Conservation (phyloP, 2,329 filamentous ascomycete species). For the Ascocoryne sarcoides region DNA sequence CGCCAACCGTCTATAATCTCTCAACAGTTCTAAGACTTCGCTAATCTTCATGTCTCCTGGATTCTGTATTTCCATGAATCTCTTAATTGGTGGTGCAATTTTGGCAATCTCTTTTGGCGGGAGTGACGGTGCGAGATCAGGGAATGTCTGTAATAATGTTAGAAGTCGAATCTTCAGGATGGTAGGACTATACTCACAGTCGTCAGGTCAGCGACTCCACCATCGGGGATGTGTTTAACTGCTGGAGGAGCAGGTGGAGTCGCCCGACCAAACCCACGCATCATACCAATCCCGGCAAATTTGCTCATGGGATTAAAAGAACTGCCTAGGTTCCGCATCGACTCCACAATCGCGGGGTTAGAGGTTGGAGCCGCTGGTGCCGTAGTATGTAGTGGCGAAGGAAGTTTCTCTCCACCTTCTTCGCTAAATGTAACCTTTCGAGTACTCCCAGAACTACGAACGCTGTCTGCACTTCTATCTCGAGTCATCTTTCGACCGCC, state of each 20-base stretch:
- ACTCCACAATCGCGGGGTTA: conserved; percentile 63
- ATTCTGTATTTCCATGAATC: conserved; percentile 64
- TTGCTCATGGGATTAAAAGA: conserved; percentile 76
- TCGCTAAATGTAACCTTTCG: conserved; percentile 47
- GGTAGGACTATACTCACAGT: too few relatives aligned
- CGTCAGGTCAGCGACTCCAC: conserved; percentile 42
- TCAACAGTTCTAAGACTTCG: conserved; percentile 64
- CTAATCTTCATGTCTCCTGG: conserved; percentile 61
- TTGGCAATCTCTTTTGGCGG: conserved; percentile 47
- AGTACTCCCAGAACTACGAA: conserved; percentile 50
- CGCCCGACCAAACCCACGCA: conserved; percentile 64
- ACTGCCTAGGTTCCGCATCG: conserved; percentile 71
- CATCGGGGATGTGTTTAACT: conserved; percentile 36
- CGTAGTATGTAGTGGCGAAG: conserved; percentile 21
- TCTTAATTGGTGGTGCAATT: conserved; percentile 58
- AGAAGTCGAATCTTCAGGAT: background rate
- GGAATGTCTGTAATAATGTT: conserved; percentile 42
- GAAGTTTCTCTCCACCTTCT: conserved; percentile 30
- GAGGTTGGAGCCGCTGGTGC: conserved; percentile 19
- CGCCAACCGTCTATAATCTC: conserved; percentile 67
- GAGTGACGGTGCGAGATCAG: conserved; percentile 46
- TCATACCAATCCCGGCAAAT: conserved; percentile 63
- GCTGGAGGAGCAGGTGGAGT: conserved; percentile 30
- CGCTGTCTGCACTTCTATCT: conserved; percentile 71
- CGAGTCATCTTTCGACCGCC: conserved; percentile 52